phyloP scores from a whole-genome alignment of 2,329 filamentous ascomycete genomes.

The Xylariaceae sp. region DNA sequence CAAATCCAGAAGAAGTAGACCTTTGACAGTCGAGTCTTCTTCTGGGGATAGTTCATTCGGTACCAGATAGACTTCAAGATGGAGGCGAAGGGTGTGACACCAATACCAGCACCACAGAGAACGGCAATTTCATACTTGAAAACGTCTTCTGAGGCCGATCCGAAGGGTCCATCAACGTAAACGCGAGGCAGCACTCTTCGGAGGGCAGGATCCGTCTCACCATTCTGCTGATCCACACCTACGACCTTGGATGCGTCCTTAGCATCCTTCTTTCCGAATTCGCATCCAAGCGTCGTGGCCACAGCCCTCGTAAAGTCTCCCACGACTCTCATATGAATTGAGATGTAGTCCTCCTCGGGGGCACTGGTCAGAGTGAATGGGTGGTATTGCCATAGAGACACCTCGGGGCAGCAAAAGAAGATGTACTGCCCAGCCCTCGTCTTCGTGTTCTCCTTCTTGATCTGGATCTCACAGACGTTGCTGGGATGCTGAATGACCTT shows the following conservation, averaged over 20 bases:
- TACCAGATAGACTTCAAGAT: slow-evolving; percentile 93
- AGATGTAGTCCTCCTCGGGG: slow-evolving; percentile 86
- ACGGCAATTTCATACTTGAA: slow-evolving; percentile 83
- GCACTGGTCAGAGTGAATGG: slow-evolving; percentile 84
- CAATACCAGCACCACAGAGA: slow-evolving; percentile 78
- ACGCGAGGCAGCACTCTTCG: slow-evolving; percentile 72
- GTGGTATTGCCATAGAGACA: slow-evolving; percentile 85
- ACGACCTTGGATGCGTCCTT: slow-evolving; percentile 62
- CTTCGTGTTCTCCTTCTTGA: slow-evolving; percentile 85
- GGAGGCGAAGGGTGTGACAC: slow-evolving; percentile 81
- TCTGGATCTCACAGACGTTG: slow-evolving; percentile 86
- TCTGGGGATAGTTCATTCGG: slow-evolving; percentile 81
- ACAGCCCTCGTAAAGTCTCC: slow-evolving; percentile 75
- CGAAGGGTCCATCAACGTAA: slow-evolving; percentile 82
- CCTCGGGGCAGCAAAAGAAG: slow-evolving; percentile 80
- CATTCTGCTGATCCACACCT: slow-evolving; percentile 56
- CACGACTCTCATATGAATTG: slow-evolving; percentile 77
- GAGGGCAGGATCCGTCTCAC: slow-evolving; percentile 64
- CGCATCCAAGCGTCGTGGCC: slow-evolving; percentile 69
- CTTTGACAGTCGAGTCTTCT: slow-evolving; percentile 74
- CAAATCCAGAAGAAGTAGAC: slow-evolving; percentile 95
- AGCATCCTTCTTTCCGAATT: slow-evolving; percentile 54
- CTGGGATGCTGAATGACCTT: slow-evolving; percentile 88
- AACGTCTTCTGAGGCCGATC: slow-evolving; percentile 80
- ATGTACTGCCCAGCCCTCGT: slow-evolving; percentile 82